Conservation (phyloP, 495 filamentous ascomycete genomes). For the Aspergillus ostianus region DNA sequence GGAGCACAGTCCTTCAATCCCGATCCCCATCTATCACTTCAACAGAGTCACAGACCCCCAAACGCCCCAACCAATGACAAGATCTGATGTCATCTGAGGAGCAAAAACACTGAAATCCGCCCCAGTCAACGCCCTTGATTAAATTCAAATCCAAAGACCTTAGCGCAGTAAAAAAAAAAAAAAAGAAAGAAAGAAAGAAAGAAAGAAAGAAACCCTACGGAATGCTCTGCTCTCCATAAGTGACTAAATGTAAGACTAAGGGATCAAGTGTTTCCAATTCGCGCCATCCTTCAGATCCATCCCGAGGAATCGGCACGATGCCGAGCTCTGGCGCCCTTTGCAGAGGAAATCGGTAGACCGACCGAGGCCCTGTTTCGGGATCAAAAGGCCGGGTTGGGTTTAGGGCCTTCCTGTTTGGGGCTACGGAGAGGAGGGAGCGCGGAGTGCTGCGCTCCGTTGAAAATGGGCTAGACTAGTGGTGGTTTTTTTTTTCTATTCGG, state of each 20-base stretch:
- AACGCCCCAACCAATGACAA: not conserved
- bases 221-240: too few species aligned
- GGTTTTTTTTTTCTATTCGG: not conserved
- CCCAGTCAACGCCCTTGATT: not conserved
- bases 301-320: not conserved
- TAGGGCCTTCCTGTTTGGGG: not conserved
- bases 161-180: too few species aligned
- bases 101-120: too few species aligned
- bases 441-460: not conserved
- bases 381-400: not conserved
- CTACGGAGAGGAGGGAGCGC: not conserved
- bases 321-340: not conserved
- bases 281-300: not conserved
- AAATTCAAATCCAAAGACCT: not conserved
- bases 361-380: not conserved
- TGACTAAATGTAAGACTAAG: too few species aligned
- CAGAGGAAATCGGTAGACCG: not conserved
- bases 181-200: too few species aligned
- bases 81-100: not conserved
- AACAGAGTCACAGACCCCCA: not conserved
- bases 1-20: not conserved
- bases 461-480: not conserved
- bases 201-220: too few species aligned
- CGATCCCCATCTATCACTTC: too few species aligned
- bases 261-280: not conserved